Base-by-base conservation (phyloP, 1,284 basidiomycete species). In the Puccinia polysora region DNA sequence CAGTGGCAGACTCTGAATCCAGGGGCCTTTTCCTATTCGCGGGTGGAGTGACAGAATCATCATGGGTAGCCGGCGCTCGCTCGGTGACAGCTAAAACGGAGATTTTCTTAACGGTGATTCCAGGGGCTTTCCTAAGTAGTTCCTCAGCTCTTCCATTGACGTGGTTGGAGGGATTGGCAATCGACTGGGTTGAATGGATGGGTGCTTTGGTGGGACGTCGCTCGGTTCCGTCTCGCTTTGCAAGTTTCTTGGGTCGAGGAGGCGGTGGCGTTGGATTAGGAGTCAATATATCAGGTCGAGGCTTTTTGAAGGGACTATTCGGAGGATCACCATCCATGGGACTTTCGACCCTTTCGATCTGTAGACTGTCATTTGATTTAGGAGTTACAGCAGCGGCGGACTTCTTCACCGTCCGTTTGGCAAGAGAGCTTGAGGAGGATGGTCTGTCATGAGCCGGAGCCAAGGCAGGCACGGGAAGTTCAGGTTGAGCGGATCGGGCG, bases 151-250 rank as follows among this genome's bases (percentile, higher is more conserved):
- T 4, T 18, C 15, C 10, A 15, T 34, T 5, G 28, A 43, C 15
- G 10, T 20, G 14, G 20, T 55, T 58, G 5, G 65, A 30, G 4
- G n/a, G 20, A 25, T 34, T 20, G 4, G 34, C 4, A n/a, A 34
- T 23, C 1, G 49, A 20, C 23, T 34, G 32, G 23, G 45, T 32
- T n/a, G 30, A 8, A 30, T 12, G 63, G 20, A 20, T 32, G n/a
- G 47, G 30, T 14, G 7, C 12, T 28, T 67, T 36, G 18, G 32
- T 7, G 20, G 23, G 50, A 10, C 52, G 49, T 30, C 25, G 50
- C 23, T 55, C 65, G 25, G 36, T 8, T 14, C n/a, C 65, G 25
- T 70, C 53, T 38, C 56, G 55, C 12, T 59, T 38, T 59, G 47
- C 32, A 38, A 56, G 34, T 60, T 47, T 50, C 18, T 40, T 70